phyloP scores from a whole-genome alignment of 352 stramenopile genomes.

The Globisporangium uncinulatum region DNA sequence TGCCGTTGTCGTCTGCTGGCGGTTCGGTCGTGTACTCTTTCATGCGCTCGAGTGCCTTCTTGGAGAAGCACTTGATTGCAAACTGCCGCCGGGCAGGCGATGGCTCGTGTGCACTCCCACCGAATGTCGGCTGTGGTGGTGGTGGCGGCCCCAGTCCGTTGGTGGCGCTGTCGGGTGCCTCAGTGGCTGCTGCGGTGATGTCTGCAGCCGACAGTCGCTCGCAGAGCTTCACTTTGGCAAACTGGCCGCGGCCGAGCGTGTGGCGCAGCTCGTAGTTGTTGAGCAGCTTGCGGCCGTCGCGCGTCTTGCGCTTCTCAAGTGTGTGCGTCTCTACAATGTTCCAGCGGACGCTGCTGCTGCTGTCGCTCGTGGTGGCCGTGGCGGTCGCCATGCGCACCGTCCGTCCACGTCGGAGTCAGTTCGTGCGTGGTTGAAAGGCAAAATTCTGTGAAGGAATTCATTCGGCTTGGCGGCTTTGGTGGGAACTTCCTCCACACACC shows the following conservation, averaged over 20 bases:
- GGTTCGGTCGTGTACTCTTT: conserved; percentile 66
- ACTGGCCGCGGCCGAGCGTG: conserved; percentile 68
- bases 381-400: neutral
- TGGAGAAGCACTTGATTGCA: conserved; percentile 84
- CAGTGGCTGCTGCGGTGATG: neutral
- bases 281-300: conserved; percentile 47
- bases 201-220: conserved; percentile 38
- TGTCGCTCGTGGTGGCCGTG: neutral
- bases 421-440: neutral
- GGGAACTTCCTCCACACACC: no score
- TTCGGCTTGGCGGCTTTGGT: no score
- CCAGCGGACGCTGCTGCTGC: conserved; percentile 21
- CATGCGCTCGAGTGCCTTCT: conserved; percentile 61
- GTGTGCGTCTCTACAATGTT: conserved; percentile 63
- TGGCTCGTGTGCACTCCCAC: neutral
- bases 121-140: conserved; percentile 7
- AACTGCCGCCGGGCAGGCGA: conserved; percentile 32
- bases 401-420: neutral
- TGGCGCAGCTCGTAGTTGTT: conserved; percentile 80
- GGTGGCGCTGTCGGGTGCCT: neutral
- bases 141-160: conserved; percentile 4
- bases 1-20: neutral
- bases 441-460: no score
- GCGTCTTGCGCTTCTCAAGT: conserved; percentile 42
- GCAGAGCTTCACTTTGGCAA: conserved; percentile 84